Percentiles rank a stretch among this genome's conserved stretches.
Evolutionary conservation across 495 filamentous ascomycete genomes (phyloP).

Genomic region (Friedmanniomyces endolithicus): DNA sequence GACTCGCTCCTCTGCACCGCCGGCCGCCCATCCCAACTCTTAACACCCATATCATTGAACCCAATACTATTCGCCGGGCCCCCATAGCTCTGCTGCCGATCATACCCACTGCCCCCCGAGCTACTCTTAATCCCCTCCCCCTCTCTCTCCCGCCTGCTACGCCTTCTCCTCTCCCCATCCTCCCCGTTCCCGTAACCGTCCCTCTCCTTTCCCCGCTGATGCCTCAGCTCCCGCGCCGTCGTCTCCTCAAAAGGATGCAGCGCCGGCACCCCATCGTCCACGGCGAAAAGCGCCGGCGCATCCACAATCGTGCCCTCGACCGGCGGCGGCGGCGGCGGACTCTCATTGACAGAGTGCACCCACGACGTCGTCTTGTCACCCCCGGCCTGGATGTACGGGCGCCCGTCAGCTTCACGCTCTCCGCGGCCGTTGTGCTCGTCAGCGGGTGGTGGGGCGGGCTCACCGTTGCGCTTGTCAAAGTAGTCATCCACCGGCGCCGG

Average conservation of each 20-base stretch:
- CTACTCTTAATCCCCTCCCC: conserved; percentile 7
- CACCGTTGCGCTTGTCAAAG: conserved; percentile 33
- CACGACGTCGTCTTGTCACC: conserved; percentile 48
- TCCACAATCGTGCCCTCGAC: conserved; percentile 45
- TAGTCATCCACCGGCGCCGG: conserved; percentile 29
- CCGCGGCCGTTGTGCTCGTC: background rate
- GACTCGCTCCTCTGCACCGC: conserved; percentile 4
- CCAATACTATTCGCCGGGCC: conserved; percentile 10
- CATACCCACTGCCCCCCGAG: conserved; percentile 15
- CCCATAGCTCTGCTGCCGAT: conserved; percentile 9
- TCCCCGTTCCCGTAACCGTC: conserved; percentile 1
- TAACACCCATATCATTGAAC: conserved; percentile 9
- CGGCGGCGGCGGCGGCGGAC: conserved; percentile 48
- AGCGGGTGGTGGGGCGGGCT: background rate
- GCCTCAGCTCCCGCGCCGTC: conserved; percentile 12
- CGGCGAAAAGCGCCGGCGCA: conserved; percentile 32
- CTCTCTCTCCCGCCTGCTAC: conserved; percentile 6
- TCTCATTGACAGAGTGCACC: conserved; percentile 44
- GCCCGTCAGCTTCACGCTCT: conserved; percentile 11
- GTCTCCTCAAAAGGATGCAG: conserved; percentile 11
- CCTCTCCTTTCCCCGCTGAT: background rate
- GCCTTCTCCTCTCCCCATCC: conserved; percentile 1
- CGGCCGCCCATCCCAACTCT: conserved; percentile 16
- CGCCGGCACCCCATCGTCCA: conserved; percentile 12
- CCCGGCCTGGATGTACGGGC: conserved; percentile 20